Conservation (phyloP, 306 rosid genomes). For the Myrica gale region DNA sequence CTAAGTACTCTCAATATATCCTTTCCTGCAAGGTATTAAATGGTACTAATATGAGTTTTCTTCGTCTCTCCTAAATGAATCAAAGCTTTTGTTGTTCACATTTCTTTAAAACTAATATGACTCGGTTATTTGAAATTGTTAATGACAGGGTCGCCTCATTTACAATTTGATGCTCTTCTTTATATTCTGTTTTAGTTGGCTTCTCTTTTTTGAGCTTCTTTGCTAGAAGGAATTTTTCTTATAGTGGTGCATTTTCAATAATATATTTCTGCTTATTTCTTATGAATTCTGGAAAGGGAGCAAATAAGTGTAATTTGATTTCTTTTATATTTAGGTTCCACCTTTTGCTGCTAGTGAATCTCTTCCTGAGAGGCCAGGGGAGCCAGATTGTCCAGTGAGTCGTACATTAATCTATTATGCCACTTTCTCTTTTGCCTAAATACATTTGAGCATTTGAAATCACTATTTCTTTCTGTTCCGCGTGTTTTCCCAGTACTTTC, state of each 20-base stretch:
- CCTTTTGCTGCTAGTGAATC: conserved; percentile 53
- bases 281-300: neutral
- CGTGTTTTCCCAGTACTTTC: conserved; percentile 59
- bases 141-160: neutral
- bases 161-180: neutral
- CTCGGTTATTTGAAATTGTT: neutral
- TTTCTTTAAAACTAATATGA: neutral
- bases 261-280: conserved; percentile 13
- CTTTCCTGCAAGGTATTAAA: neutral
- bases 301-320: conserved; percentile 8
- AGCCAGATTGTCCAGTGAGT: conserved; percentile 94
- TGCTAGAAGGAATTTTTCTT: conserved; percentile 12
- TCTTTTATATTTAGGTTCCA: conserved; percentile 58
- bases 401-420: conserved; percentile 17
- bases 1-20: too few species aligned
- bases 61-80: neutral
- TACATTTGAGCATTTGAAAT: conserved; percentile 26
- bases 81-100: neutral
- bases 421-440: neutral
- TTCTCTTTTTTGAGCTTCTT: conserved; percentile 6
- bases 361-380: conserved; percentile 88
- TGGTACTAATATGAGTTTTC: too few species aligned
- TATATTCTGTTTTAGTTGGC: neutral
- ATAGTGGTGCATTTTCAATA: conserved; percentile 12
- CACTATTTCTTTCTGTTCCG: conserved; percentile 26